Evolutionary conservation across 2,329 filamentous ascomycete species (phyloP).

Genomic region (Clonostachys rhizophaga): DNA sequence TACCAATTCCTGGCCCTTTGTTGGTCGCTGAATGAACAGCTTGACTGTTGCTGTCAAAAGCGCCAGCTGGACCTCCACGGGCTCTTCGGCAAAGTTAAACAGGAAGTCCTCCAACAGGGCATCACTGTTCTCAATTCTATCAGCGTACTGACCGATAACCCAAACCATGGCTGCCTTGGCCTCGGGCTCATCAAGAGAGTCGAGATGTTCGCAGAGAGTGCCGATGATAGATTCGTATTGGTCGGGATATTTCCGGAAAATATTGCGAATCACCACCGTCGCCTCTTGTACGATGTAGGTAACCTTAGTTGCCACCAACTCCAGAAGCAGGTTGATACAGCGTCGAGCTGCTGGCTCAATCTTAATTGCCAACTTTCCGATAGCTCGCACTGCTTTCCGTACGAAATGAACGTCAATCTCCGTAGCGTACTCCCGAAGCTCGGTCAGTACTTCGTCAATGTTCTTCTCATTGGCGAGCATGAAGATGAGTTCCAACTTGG

Average conservation of each 20-base stretch:
- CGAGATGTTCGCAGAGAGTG: constrained; percentile 90
- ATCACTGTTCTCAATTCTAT: constrained; percentile 95
- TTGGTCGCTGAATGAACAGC: constrained; percentile 93
- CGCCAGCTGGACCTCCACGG: constrained; percentile 91
- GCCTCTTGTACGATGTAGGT: constrained; percentile 99
- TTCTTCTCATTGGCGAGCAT: constrained; percentile 97
- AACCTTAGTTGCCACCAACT: constrained; percentile 95
- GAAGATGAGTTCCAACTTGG: constrained; percentile 96
- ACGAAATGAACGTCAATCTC: constrained; percentile 99
- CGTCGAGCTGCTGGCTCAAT: constrained; percentile 88
- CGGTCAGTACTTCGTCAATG: constrained; percentile 90
- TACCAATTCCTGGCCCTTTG: constrained; percentile 88
- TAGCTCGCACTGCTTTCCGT: constrained; percentile 92
- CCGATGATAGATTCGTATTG: constrained; percentile 98
- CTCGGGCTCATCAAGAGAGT: constrained; percentile 94
- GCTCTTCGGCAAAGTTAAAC: constrained; percentile 89
- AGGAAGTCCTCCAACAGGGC: constrained; percentile 91
- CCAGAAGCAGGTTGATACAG: constrained; percentile 89
- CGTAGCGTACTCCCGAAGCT: constrained; percentile 92
- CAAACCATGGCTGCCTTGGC: constrained; percentile 98
- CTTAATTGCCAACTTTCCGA: constrained; percentile 97
- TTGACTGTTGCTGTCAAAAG: constrained; percentile 96
- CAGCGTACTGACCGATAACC: constrained; percentile 98
- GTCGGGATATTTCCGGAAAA: constrained; percentile 98
- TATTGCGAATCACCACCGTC: constrained; percentile 97